phyloP scores from a whole-genome alignment of 2,329 filamentous ascomycete genomes.

The Pezicula carpinea region DNA sequence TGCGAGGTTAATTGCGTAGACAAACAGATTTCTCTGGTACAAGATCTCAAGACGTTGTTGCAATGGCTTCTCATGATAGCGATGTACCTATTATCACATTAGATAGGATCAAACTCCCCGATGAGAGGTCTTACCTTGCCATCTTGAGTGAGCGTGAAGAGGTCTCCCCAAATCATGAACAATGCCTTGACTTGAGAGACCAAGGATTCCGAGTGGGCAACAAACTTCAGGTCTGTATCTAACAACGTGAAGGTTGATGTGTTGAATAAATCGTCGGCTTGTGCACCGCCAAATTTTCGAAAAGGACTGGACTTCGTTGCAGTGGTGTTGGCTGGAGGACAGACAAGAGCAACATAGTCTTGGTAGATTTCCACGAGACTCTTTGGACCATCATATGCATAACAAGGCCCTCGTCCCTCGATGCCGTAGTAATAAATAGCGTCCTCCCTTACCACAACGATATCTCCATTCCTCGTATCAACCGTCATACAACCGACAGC shows the following conservation, averaged over 20 bases:
- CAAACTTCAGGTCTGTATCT: slow-evolving; percentile 85
- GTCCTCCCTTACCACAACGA: slow-evolving; percentile 91
- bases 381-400: slow-evolving; percentile 89
- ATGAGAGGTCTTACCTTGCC: slow-evolving; percentile 64
- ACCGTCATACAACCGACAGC: slow-evolving; percentile 93
- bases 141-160: slow-evolving; percentile 86
- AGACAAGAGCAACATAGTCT: slow-evolving; percentile 83
- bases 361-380: slow-evolving; percentile 73
- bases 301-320: slow-evolving; percentile 49
- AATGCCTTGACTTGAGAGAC: slow-evolving; percentile 74
- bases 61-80: slow-evolving; percentile 86
- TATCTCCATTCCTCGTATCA: slow-evolving; percentile 72
- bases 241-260: slow-evolving; percentile 85
- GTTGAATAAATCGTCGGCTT: slow-evolving; percentile 75
- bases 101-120: background rate
- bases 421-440: slow-evolving; percentile 90
- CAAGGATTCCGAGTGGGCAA: slow-evolving; percentile 84
- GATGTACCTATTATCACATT: slow-evolving; percentile 58
- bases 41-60: slow-evolving; percentile 89
- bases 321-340: slow-evolving; percentile 60
- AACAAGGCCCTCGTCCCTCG: slow-evolving; percentile 80
- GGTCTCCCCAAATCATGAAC: slow-evolving; percentile 84
- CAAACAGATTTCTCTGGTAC: slow-evolving; percentile 89
- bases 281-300: slow-evolving; percentile 66
- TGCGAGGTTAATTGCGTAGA: slow-evolving; percentile 85